phyloP scores from a whole-genome alignment of 495 filamentous ascomycete genomes.

The Parathielavia hyrcaniae region DNA sequence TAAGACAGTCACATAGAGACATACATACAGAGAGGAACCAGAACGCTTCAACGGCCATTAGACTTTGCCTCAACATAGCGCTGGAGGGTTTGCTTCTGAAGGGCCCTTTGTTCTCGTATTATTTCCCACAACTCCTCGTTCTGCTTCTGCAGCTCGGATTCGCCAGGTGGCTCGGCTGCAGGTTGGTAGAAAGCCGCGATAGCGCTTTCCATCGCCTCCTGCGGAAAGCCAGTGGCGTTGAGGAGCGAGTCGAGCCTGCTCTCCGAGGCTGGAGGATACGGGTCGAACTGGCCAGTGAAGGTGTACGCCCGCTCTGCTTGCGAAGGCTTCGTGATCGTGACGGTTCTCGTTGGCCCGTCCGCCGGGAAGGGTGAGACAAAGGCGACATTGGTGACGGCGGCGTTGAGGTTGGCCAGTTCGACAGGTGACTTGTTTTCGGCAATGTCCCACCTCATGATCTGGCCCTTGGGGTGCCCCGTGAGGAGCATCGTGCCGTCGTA shows the following conservation, averaged over 20 bases:
- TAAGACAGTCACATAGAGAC: no score
- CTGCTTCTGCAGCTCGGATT: conserved; percentile 42
- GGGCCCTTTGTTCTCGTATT: conserved; percentile 43
- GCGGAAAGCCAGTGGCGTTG: conserved; percentile 35
- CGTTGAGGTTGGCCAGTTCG: conserved; percentile 60
- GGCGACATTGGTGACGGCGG: conserved; percentile 70
- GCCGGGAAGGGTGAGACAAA: conserved; percentile 60
- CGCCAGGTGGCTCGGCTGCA: conserved; percentile 17
- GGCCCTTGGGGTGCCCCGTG: conserved; percentile 75
- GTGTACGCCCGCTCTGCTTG: conserved; percentile 61
- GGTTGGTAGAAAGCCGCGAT: conserved; percentile 32
- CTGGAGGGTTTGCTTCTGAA: conserved; percentile 45
- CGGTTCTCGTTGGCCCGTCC: conserved; percentile 43
- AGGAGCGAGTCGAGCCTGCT: conserved; percentile 39
- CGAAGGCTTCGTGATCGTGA: conserved; percentile 65
- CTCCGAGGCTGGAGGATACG: conserved; percentile 28
- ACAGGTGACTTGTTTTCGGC: conserved; percentile 59
- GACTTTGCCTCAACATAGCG: conserved; percentile 39
- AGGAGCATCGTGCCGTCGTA: conserved; percentile 78
- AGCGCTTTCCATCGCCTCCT: conserved; percentile 24
- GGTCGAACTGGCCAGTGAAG: conserved; percentile 58
- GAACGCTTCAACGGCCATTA: background rate
- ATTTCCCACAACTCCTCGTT: conserved; percentile 50
- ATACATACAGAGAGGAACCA: no score
- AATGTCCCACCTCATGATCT: conserved; percentile 62